Conservation (phyloP, 2,329 filamentous ascomycete species). For the Myotisia sp. region DNA sequence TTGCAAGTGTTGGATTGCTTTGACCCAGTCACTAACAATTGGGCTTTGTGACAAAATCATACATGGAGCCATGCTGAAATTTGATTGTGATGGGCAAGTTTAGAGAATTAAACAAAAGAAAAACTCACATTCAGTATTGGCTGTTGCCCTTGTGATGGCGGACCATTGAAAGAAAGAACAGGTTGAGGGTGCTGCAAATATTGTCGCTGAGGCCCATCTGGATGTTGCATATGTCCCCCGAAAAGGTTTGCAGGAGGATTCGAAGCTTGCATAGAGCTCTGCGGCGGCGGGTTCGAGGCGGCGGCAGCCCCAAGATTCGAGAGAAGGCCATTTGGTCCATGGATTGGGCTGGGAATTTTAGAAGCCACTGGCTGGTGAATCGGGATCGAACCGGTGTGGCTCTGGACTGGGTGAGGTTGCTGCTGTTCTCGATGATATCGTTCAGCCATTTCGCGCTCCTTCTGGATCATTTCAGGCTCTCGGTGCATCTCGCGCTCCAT, state of each 20-base stretch:
- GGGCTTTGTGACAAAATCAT: too few relatives aligned
- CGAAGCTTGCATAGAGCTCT: conserved; percentile 43
- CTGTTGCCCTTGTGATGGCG: conserved; percentile 55
- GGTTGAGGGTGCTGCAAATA: conserved; percentile 50
- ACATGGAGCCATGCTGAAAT: too few relatives aligned
- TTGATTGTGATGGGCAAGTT: too few relatives aligned
- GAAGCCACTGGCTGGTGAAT: conserved; percentile 90
- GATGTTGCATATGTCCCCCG: conserved; percentile 50
- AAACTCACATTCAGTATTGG: conserved; percentile 56
- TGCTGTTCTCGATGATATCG: conserved; percentile 50
- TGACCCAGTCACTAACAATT: too few relatives aligned
- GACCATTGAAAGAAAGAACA: conserved; percentile 36
- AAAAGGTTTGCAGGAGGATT: conserved; percentile 52
- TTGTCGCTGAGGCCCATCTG: conserved; percentile 40
- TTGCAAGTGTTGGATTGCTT: too few relatives aligned
- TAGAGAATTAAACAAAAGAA: conserved; percentile 7
- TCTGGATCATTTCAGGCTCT: conserved; percentile 39
- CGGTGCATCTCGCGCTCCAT: conserved; percentile 42
- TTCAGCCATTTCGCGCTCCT: conserved; percentile 42
- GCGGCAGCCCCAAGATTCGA: conserved; percentile 53
- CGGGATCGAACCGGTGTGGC: conserved; percentile 72
- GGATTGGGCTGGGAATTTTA: conserved; percentile 64
- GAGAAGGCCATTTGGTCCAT: conserved; percentile 80
- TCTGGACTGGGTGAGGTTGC: conserved; percentile 61
- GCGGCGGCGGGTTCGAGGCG: conserved; percentile 36